Percentiles rank a stretch among this genome's conserved stretches.
Evolutionary conservation across 345 rosid species (phyloP).

Genomic region (Syzygium aqueum): DNA sequence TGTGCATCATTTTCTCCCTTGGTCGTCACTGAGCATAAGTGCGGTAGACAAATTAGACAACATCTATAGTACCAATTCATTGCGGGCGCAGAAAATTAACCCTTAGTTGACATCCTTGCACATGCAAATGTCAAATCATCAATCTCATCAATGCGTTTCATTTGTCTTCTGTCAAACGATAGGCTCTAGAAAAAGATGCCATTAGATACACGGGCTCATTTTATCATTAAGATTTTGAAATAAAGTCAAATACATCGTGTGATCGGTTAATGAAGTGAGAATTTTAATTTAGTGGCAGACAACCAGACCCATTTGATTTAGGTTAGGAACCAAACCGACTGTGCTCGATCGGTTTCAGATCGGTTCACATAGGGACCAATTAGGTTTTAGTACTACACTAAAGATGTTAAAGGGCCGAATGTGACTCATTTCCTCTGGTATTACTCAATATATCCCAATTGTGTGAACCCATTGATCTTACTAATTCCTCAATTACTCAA

Average conservation of each 20-base stretch:
- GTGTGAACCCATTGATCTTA: not conserved
- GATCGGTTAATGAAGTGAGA: not conserved
- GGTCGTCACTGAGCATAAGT: not conserved
- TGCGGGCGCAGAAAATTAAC: not conserved
- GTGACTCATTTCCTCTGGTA: not conserved
- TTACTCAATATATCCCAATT: not conserved
- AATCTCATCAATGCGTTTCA: not conserved
- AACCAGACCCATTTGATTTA: fast-evolving
- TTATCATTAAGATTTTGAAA: not conserved
- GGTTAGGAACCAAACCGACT: not conserved
- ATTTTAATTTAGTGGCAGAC: not conserved
- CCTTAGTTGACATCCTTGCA: not conserved
- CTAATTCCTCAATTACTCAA: not conserved
- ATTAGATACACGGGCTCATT: not conserved
- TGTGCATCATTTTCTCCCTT: not conserved
- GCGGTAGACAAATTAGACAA: not conserved
- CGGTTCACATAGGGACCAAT: not conserved
- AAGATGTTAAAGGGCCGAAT: not conserved
- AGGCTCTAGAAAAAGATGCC: not conserved
- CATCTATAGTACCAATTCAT: not conserved
- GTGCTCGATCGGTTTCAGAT: fast-evolving
- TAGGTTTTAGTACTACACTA: not conserved
- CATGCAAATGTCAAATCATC: not conserved
- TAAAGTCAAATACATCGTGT: not conserved
- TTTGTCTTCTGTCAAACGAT: not conserved